These are phyloP conservation scores for Pseudovirgaria hyperparasitica DNA, from an alignment of 2,329 filamentous ascomycete species.

Conservation along the genomic window DNA sequence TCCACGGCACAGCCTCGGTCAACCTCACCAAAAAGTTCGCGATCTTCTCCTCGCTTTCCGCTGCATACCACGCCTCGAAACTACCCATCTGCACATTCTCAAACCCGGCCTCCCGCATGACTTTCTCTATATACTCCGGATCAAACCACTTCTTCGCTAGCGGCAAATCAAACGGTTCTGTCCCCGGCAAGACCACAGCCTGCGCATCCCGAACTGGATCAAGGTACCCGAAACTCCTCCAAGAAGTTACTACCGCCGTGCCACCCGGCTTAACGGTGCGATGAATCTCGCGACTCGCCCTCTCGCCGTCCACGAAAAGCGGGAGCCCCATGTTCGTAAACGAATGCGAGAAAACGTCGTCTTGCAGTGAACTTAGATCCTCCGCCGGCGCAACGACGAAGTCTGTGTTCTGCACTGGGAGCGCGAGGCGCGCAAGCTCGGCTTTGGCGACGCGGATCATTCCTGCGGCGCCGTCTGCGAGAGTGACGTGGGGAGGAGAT, in stretches of 20 bases:
- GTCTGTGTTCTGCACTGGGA: slow-evolving; percentile 8
- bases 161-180: too few species aligned
- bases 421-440: slow-evolving; percentile 15
- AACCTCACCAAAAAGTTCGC: too few species aligned
- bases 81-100: too few species aligned
- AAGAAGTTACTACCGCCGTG: slow-evolving; percentile 25
- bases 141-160: too few species aligned
- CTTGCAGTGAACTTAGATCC: slow-evolving; percentile 4
- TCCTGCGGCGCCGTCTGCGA: slow-evolving; percentile 5
- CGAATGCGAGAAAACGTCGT: slow-evolving; percentile 23
- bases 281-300: slow-evolving; percentile 23
- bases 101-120: too few species aligned
- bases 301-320: slow-evolving; percentile 19
- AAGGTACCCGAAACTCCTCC: slow-evolving; percentile 16
- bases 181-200: too few species aligned
- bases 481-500: slow-evolving; percentile 1
- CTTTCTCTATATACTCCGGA: too few species aligned
- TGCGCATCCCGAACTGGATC: too few species aligned
- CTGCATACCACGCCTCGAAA: too few species aligned
- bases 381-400: slow-evolving; percentile 7
- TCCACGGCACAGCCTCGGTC: too few species aligned
- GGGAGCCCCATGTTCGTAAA: slow-evolving; percentile 29
- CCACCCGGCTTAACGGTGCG: slow-evolving; percentile 27
- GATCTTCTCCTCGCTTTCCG: too few species aligned
- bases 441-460: slow-evolving; percentile 19